Conservation (phyloP, 2,329 filamentous ascomycete species). For the Cercospora sojina region DNA sequence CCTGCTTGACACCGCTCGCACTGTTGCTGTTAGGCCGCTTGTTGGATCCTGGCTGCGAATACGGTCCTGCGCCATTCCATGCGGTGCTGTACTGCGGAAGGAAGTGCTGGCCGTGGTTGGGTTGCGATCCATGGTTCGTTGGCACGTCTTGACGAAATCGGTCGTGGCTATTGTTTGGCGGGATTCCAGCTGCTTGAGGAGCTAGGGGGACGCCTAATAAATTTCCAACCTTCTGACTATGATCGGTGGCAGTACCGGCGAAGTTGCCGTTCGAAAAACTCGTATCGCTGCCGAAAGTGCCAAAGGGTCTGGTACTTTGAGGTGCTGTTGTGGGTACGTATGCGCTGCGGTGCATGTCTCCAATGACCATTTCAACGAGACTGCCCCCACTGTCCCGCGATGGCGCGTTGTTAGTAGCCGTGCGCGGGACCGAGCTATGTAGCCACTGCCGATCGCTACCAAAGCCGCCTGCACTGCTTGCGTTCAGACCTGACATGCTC, state of each 20-base stretch:
- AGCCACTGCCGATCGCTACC: slow-evolving; percentile 11
- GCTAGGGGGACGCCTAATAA: slow-evolving; percentile 13
- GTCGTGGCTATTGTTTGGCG: background rate
- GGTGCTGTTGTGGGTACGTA: background rate
- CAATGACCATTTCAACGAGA: slow-evolving; percentile 1
- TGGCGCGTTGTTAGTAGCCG: background rate
- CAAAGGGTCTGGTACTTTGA: slow-evolving; percentile 9
- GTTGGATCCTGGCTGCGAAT: background rate
- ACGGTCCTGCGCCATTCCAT: background rate
- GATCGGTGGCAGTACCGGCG: slow-evolving; percentile 8
- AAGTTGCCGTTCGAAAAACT: slow-evolving; percentile 13
- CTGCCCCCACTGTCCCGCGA: background rate
- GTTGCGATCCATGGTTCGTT: background rate
- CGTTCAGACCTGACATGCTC: slow-evolving; percentile 5
- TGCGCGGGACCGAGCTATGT: background rate
- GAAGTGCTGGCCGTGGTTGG: background rate
- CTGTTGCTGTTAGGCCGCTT: slow-evolving; percentile 6
- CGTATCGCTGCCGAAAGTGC: slow-evolving; percentile 14
- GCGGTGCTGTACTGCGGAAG: slow-evolving; percentile 4
- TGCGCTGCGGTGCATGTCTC: slow-evolving; percentile 4
- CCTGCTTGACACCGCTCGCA: slow-evolving; percentile 12
- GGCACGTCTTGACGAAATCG: background rate
- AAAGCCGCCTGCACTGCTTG: background rate
- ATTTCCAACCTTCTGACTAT: slow-evolving; percentile 13
- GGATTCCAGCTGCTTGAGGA: slow-evolving; percentile 10